Evolutionary conservation across 2,329 filamentous ascomycete genomes (phyloP).

Genomic region (Huntiella moniliformis): DNA sequence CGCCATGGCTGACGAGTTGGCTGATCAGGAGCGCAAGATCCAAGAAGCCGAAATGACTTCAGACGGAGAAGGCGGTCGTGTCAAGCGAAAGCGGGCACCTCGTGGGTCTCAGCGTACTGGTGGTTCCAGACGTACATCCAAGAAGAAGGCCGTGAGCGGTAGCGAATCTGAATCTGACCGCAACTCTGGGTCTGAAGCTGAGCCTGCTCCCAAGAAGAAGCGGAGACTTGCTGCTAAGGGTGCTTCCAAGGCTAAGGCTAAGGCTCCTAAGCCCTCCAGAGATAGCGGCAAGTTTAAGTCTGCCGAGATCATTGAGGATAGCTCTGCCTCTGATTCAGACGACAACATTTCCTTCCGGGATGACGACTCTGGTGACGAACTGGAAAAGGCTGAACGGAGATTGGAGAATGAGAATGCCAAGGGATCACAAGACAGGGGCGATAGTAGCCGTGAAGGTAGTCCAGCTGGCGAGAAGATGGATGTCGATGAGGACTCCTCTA

Average conservation of each 20-base stretch:
- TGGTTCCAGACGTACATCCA: conserved; percentile 28
- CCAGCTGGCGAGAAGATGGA: conserved; percentile 28
- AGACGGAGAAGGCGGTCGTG: conserved; percentile 61
- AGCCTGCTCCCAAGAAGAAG: conserved; percentile 36
- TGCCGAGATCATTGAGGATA: conserved; percentile 52
- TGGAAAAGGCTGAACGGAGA: conserved; percentile 17
- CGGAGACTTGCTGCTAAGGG: conserved; percentile 34
- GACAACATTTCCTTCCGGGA: conserved; percentile 14
- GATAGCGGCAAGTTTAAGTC: conserved; percentile 56
- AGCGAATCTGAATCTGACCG: conserved; percentile 20
- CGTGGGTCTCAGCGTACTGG: conserved; percentile 22
- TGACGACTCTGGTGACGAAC: conserved; percentile 16
- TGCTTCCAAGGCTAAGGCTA: conserved; percentile 20
- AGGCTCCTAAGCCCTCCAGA: conserved; percentile 13
- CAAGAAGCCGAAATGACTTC: conserved; percentile 64
- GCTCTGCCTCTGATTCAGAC: conserved; percentile 19
- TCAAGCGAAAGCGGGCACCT: conserved; percentile 53
- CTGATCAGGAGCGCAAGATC: conserved; percentile 48
- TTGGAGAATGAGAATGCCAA: conserved; percentile 15
- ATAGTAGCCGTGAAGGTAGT: conserved; percentile 4
- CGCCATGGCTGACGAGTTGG: conserved; percentile 48
- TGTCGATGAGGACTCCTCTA: conserved; percentile 32
- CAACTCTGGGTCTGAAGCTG: conserved; percentile 19
- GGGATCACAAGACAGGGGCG: not conserved
- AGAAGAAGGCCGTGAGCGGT: conserved; percentile 32